phyloP scores from a whole-genome alignment of 2,329 filamentous ascomycete species.

The Cryphonectria japonica region DNA sequence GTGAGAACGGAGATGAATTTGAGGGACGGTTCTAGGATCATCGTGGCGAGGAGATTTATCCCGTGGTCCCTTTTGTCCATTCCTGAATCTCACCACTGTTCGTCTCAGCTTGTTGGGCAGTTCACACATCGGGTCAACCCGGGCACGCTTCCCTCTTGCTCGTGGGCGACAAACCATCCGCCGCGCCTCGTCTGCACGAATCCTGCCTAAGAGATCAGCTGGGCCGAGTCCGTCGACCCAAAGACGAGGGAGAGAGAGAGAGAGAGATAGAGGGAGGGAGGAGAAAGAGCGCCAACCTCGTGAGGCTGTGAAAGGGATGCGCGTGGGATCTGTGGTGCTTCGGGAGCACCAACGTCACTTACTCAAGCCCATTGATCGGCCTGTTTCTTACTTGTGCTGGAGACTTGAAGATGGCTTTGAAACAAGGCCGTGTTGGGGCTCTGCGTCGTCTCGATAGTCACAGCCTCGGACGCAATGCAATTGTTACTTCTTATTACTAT shows the following conservation, averaged over 20 bases:
- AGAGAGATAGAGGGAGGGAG: background rate
- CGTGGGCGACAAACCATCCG: background rate
- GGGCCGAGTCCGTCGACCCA: background rate
- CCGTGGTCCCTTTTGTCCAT: background rate
- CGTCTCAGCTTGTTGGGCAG: background rate
- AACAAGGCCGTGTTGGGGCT: background rate
- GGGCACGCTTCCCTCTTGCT: background rate
- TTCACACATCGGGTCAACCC: background rate
- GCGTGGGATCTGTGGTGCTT: conserved; percentile 12
- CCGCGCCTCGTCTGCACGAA: background rate
- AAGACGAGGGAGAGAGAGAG: background rate
- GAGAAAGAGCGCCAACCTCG: background rate
- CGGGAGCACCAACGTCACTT: background rate
- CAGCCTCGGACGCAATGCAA: background rate
- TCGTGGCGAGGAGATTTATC: background rate
- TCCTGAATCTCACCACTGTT: background rate
- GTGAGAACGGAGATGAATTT: background rate
- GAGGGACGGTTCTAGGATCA: background rate
- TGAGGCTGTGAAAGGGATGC: background rate
- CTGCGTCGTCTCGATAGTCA: background rate
- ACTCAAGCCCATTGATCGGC: background rate
- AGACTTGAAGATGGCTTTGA: background rate
- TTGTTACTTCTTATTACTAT: background rate
- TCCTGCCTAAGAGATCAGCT: background rate
- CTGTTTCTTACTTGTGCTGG: background rate